Evolutionary conservation across 129 eudicot species (phyloP).

Genomic region (Kitagawia praeruptora): DNA sequence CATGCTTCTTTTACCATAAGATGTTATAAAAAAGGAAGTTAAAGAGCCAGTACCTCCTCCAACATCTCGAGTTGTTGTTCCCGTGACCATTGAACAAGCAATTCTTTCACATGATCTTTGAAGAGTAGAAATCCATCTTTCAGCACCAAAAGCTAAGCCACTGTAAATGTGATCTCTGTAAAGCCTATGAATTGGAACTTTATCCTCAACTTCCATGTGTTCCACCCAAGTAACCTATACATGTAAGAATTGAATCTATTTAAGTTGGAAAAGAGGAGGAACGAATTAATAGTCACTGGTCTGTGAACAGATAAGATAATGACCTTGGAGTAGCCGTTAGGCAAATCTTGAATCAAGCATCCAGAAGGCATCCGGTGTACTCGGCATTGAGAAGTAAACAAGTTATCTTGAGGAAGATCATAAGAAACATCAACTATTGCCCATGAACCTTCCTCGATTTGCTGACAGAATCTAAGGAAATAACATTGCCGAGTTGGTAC

Average conservation of each 20-base stretch:
- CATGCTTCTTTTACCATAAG: constrained; percentile 68
- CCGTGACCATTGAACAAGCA: constrained; percentile 31
- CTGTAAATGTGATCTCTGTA: constrained; percentile 44
- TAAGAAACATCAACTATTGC: constrained; percentile 58
- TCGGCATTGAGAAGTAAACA: constrained; percentile 10
- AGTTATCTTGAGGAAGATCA: constrained; percentile 30
- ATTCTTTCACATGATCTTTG: constrained; percentile 52
- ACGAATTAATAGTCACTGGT: background rate
- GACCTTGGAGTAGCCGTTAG: constrained; percentile 39
- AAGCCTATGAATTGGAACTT: constrained; percentile 35
- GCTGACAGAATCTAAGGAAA: constrained; percentile 57
- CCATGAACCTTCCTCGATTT: constrained; percentile 65
- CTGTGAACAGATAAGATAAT: background rate
- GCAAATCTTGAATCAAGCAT: constrained; percentile 38
- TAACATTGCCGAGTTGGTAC: constrained; percentile 44
- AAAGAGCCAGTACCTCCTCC: constrained; percentile 38
- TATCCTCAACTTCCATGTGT: constrained; percentile 52
- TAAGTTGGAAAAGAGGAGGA: background rate
- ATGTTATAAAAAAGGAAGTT: constrained; percentile 11
- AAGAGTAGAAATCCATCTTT: constrained; percentile 55
- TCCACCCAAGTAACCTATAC: constrained; percentile 65
- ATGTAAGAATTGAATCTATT: background rate
- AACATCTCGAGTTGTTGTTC: constrained; percentile 36
- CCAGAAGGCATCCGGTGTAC: constrained; percentile 34
- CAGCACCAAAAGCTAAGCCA: constrained; percentile 62